Evolutionary conservation across 1,284 basidiomycete species (phyloP).

Genomic region (Singerocomus inundabilis): DNA sequence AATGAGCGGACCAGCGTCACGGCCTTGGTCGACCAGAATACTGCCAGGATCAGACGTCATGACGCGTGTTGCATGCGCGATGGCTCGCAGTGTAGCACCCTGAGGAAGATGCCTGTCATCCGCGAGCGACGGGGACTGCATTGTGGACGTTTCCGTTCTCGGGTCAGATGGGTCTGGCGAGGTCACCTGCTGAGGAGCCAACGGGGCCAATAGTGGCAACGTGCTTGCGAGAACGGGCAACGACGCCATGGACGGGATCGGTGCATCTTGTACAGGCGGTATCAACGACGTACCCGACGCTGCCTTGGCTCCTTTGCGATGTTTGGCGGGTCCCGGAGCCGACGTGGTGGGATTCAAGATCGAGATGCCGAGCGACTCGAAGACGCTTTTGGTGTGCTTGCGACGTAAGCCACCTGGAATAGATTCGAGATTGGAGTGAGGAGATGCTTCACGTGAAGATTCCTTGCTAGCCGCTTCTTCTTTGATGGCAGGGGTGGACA

Average conservation of each 20-base stretch:
- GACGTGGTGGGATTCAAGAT: conserved; percentile 50
- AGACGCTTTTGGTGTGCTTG: conserved; percentile 58
- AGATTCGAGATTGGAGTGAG: conserved; percentile 11
- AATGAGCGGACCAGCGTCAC: conserved; percentile 60
- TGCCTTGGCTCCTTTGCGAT: conserved; percentile 28
- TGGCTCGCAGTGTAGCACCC: conserved; percentile 68
- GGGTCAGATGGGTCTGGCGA: conserved; percentile 23
- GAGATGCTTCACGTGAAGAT: conserved; percentile 25
- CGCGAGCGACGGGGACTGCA: conserved; percentile 26
- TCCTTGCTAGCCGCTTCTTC: conserved; percentile 22
- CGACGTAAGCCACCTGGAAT: conserved; percentile 31
- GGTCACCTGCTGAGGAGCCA: conserved; percentile 45
- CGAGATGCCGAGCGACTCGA: conserved; percentile 68
- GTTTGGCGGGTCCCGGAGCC: conserved; percentile 22
- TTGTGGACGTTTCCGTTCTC: conserved; percentile 32
- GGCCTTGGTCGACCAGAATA: conserved; percentile 67
- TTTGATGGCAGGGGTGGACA: conserved; percentile 19
- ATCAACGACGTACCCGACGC: conserved; percentile 1
- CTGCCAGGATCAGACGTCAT: conserved; percentile 81
- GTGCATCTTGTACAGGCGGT: conserved; percentile 11
- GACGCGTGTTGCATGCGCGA: conserved; percentile 82
- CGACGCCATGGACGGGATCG: conserved; percentile 33
- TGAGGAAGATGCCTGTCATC: conserved; percentile 41
- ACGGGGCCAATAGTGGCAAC: conserved; percentile 36
- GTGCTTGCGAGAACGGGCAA: conserved; percentile 42